phyloP scores from a whole-genome alignment of 768 basidiomycete genomes.

The Rhodotorula babjevae region DNA sequence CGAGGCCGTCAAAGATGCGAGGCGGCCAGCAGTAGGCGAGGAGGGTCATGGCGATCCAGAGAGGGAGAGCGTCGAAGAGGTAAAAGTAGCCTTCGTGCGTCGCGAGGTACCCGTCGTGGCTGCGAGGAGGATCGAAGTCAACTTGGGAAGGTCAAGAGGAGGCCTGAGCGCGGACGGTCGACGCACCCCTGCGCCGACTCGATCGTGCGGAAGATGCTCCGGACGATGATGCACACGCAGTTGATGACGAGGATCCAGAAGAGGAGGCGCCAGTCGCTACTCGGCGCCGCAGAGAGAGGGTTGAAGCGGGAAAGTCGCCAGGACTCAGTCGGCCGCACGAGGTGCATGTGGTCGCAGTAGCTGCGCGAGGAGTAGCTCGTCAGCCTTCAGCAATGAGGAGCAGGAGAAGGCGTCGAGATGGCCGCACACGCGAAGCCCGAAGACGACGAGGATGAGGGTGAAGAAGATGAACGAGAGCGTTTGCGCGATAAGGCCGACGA shows the following conservation, averaged over 20 bases:
- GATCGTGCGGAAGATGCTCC: constrained; percentile 28
- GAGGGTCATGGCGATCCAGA: constrained; percentile 29
- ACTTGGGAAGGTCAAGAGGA: too few relatives aligned
- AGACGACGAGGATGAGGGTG: constrained; percentile 25
- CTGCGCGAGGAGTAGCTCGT: background rate
- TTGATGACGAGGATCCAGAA: constrained; percentile 18
- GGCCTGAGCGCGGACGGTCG: too few relatives aligned
- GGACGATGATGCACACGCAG: background rate
- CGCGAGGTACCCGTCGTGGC: background rate
- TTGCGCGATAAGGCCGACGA: constrained; percentile 34
- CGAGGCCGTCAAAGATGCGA: constrained; percentile 21
- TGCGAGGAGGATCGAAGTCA: background rate
- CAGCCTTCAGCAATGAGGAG: background rate
- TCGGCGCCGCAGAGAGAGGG: background rate
- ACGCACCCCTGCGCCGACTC: constrained; percentile 23
- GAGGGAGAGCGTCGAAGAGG: constrained; percentile 32
- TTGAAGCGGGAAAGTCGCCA: background rate
- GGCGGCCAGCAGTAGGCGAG: constrained; percentile 29
- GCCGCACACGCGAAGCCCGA: constrained; percentile 1
- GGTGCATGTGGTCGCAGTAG: background rate
- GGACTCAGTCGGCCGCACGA: background rate
- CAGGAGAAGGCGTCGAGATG: background rate
- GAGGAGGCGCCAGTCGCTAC: constrained; percentile 21
- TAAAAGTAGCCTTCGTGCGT: constrained; percentile 23
- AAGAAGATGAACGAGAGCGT: constrained; percentile 30